Base-by-base conservation (phyloP, 176 grass and related monocot genomes). In the Coix lacrymajobi region DNA sequence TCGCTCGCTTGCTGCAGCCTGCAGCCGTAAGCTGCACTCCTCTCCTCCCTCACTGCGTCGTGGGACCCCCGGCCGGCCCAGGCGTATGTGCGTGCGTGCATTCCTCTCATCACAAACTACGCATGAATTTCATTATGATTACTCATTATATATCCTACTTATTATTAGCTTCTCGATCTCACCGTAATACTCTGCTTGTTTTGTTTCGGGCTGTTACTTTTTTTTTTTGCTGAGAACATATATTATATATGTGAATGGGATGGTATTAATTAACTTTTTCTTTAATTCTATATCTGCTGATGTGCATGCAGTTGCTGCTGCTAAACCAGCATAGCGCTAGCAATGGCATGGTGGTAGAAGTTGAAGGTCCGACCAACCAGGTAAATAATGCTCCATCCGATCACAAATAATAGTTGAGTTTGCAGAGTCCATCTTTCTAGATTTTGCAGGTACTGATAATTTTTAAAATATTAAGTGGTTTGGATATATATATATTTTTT, bases 1-100 rank as follows among this genome's bases (percentile, higher is more conserved):
- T 11, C 45, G 54, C 13, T 51, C 5, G 17, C 10, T 46, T 51
- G 48, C 48, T 51, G 48, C 68, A 56, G 14, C 31, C 45, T n/a
- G 45, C 4, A 33, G n/a, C n/a, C 11, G 11, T 28, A 58, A 26
- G 28, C 41, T 65, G 49, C 84, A 15, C 44, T 39, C 51, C 32
- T 80, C 36, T 39, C 68, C 28, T 20, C n/a, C n/a, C 51, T n/a
- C 51, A n/a, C 45, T 82, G 69, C 39, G n/a, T 81, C 4, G 14
- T 69, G 88, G 85, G 71, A 45, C 85, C 81, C 51, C n/a, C n/a
- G n/a, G n/a, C n/a, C 0, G 20, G 51, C 20, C 48, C 7, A 22
- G 51, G 7, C 19, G 6, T 15, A 1, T 20, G 17, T 20, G 48
- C 3, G 48, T 2, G 48, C 17, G 48, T 52, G 17, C 48, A 52